Evolutionary conservation across 345 rosid species (phyloP), one percentile per base, ranked within the genome.

Genomic region (Ricinus communis): DNA sequence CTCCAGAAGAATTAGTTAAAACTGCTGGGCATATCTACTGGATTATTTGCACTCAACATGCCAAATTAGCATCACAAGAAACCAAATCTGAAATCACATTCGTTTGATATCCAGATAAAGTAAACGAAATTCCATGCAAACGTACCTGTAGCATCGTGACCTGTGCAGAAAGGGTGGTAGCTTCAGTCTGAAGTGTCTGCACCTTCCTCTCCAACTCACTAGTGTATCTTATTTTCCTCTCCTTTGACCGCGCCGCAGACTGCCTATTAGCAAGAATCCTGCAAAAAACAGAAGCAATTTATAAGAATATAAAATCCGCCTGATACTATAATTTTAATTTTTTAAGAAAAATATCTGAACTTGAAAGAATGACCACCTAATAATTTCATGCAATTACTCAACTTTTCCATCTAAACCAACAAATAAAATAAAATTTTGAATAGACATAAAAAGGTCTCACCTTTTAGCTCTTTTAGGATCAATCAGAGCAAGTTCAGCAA

Each of bases 401-500:
- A 3, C 12, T 43, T 12, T 43, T 9, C 14, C 1, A 43, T 43
- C 1, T 33, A 43, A 43, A 43, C 47, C 47, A 43, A 31, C 15
- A 22, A 21, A 12, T 24, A 31, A n/a, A 21, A 31, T 0, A 5
- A 47, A 9, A n/a, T n/a, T 5, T 2, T 13, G 28, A 10, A 24
- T 49, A 49, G 40, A 19, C 33, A 59, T 38, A 25, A 45, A 64
- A 22, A 68, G 21, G 33, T 0, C 4, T 15, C 4, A 94, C 98
- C 98, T 83, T 84, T 91, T 94, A 71, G 98, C 98, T 82, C 98
- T 82, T 77, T 87, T 91, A 70, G 98, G 98, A 85, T 94, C 98
- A 63, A 94, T 86, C 74, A 90, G 82, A 62, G 97, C 86, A 36
- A 94, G 91, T 76, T 94, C 98, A 36, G 96, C 93, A 28, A 94